Percentiles rank a stretch among this genome's conserved stretches.
Evolutionary conservation across 805 yeast genomes (phyloP).

Genomic region (Candida ulmi): DNA sequence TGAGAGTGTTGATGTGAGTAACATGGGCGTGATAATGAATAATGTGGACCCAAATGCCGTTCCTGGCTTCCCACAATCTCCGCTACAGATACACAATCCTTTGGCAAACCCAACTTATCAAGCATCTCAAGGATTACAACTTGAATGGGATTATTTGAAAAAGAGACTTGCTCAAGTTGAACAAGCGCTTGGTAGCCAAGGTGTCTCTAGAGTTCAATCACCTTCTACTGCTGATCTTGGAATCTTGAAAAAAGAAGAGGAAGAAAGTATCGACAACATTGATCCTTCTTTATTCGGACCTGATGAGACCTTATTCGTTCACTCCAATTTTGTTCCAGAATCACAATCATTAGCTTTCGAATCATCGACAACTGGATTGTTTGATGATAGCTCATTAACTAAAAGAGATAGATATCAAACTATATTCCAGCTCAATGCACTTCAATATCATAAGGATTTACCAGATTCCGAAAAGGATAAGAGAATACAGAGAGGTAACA

Average conservation of each 20-base stretch:
- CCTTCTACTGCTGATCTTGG: background rate
- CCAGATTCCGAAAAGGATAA: background rate
- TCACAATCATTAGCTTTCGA: conserved; percentile 8
- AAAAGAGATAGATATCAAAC: conserved; percentile 17
- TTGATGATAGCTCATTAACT: conserved; percentile 10
- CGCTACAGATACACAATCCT: background rate
- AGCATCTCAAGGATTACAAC: conserved; percentile 7
- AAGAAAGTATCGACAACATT: conserved; percentile 7
- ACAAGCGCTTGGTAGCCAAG: conserved; percentile 1
- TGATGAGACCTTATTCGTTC: conserved; percentile 10
- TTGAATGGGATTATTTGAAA: conserved; percentile 10
- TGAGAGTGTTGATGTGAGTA: background rate
- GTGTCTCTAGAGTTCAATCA: background rate
- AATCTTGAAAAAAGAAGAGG: background rate
- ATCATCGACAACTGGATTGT: conserved; percentile 15
- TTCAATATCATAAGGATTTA: conserved; percentile 4
- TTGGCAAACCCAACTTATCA: conserved; percentile 6
- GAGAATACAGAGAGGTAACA: conserved; percentile 3
- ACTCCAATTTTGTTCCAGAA: conserved; percentile 10
- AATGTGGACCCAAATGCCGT: too few species aligned
- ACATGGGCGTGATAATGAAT: too few species aligned
- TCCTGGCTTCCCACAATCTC: background rate
- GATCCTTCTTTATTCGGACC: conserved; percentile 13
- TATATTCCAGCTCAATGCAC: conserved; percentile 9
- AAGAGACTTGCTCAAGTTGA: conserved; percentile 12